Percentiles rank a stretch among this genome's conserved stretches.
Conservation (phyloP, 108 stramenopile genomes). For the Nannochloropsis gaditana region DNA sequence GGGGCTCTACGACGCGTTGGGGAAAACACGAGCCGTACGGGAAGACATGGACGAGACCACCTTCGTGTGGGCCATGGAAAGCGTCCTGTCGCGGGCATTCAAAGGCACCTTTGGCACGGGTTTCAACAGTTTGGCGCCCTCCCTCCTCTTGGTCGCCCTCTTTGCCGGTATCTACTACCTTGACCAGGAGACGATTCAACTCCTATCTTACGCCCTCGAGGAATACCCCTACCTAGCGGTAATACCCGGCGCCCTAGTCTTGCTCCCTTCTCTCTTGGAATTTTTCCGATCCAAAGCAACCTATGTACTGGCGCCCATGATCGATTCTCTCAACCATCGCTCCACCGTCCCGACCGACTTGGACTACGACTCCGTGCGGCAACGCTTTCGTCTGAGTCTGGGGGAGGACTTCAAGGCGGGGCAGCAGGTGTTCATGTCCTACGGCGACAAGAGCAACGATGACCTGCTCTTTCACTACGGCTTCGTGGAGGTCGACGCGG, state of each 20-base stretch:
- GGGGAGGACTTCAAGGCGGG: not conserved
- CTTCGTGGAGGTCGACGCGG: not conserved
- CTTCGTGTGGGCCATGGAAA: constrained; percentile 49
- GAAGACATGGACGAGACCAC: constrained; percentile 24
- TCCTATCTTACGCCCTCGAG: not conserved
- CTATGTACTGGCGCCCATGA: not conserved
- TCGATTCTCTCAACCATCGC: not conserved
- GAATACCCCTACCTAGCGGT: not conserved
- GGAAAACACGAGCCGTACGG: not conserved
- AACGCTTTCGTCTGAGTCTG: not conserved
- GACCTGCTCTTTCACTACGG: not conserved
- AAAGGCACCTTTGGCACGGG: constrained; percentile 37
- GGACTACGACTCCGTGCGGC: not conserved
- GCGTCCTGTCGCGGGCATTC: constrained; percentile 46
- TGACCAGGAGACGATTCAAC: constrained; percentile 2
- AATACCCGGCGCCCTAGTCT: not conserved
- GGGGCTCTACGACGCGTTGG: not conserved
- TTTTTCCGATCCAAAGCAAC: not conserved
- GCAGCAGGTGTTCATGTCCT: not conserved
- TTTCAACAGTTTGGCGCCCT: constrained; percentile 21
- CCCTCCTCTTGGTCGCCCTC: not conserved
- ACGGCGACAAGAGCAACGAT: not conserved
- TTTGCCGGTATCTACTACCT: constrained; percentile 1
- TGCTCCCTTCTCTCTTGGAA: not conserved
- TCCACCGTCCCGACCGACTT: constrained; percentile 1